Conservation (phyloP, 495 filamentous ascomycete species). For the Xylaria intraflava region DNA sequence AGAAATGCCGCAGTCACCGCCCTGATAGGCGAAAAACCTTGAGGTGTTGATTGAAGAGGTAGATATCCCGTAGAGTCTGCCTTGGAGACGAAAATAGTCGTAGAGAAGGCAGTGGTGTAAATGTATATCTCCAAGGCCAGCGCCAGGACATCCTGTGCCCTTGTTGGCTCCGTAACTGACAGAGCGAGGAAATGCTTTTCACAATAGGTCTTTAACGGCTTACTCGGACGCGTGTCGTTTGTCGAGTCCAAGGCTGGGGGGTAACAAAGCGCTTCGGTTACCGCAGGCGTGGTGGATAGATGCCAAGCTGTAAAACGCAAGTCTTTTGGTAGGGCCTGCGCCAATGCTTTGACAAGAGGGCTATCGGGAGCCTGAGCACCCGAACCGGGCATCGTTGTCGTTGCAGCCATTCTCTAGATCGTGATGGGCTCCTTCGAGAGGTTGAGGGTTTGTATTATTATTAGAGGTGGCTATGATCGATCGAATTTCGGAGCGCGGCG, state of each 20-base stretch:
- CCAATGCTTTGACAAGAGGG: conserved; percentile 48
- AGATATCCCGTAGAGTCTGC: conserved; percentile 93
- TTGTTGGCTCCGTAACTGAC: conserved; percentile 45
- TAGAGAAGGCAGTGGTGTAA: conserved; percentile 67
- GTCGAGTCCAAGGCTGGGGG: conserved; percentile 58
- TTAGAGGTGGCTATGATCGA: not conserved
- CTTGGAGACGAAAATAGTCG: conserved; percentile 90
- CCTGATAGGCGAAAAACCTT: conserved; percentile 63
- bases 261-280: conserved; percentile 67
- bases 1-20: conserved; percentile 70
- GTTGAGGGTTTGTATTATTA: not conserved
- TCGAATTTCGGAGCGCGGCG: not conserved
- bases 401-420: conserved; percentile 17
- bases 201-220: conserved; percentile 59
- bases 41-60: conserved; percentile 53
- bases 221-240: conserved; percentile 16
- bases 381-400: not conserved
- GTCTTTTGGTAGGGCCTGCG: conserved; percentile 62
- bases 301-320: conserved; percentile 72
- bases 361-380: not conserved
- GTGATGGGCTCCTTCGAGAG: not conserved
- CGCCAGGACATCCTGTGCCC: conserved; percentile 30
- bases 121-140: conserved; percentile 56
- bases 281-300: conserved; percentile 75
- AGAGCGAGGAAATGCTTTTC: conserved; percentile 81